Evolutionary conservation across 177 flowering plant species (phyloP), one percentile per base, ranked within the genome.

Genomic region (Vitis hybrid): DNA sequence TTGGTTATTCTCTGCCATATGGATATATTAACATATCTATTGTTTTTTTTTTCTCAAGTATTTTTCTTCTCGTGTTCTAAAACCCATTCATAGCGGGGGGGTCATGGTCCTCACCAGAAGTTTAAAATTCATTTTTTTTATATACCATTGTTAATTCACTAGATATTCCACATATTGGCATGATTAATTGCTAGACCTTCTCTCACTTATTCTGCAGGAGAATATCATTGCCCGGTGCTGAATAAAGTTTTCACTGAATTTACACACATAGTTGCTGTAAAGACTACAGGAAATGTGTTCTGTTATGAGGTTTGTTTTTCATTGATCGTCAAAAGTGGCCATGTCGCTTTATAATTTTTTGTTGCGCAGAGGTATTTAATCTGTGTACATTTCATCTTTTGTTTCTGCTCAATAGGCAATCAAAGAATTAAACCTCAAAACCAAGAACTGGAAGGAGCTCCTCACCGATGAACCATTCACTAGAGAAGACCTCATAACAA

Each of bases 171-270:
- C 9, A 8, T 39, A 39, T 39, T 39, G 48, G 48, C 48, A 39
- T 39, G 8, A 39, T 8, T 39, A 39, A 39, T 39, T 39, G 48
- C 56, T 68, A 6, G 52, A 10, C 6, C 18, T 57, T 65, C 15
- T 58, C 22, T 48, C 55, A 29, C 21, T 57, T 21, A 50, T 45
- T 29, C 55, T 76, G 76, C 70, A 93, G 98, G 98, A 62, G 99
- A 95, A 77, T 91, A 61, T 74, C 93, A 95, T 56, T 95, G 99
- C 77, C 98, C 97, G 7, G 99, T 95, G 55, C 81, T 95, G 74
- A 93, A 93, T 84, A 95, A 95, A 81, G 99, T 90, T 56, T 95
- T 93, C 70, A 93, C 99, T 2, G 97, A 95, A 70, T 95, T 84
- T 70, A 95, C 99, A 10, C 98, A 93, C 70, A 90, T 95, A 63